Conservation (phyloP, 495 filamentous ascomycete genomes). For the Recurvomyces mirabilis region DNA sequence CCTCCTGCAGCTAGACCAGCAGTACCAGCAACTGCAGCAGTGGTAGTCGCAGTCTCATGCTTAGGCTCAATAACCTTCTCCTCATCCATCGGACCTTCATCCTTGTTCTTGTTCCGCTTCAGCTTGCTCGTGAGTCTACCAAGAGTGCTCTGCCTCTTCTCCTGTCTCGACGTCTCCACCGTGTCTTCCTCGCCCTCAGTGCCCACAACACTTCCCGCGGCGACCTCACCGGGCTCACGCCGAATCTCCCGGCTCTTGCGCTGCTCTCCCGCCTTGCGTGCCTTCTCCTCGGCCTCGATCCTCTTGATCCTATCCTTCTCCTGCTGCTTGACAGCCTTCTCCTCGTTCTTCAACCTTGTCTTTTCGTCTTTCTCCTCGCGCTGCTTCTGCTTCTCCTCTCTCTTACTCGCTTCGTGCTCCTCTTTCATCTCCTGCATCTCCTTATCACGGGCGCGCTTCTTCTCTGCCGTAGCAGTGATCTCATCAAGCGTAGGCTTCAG, state of each 20-base stretch:
- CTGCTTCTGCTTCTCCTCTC: constrained; percentile 38
- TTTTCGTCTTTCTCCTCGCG: constrained; percentile 42
- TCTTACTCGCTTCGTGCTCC: constrained; percentile 42
- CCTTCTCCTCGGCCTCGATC: constrained; percentile 21
- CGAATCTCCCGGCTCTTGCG: constrained; percentile 19
- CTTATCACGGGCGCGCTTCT: constrained; percentile 48
- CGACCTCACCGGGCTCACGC: not conserved
- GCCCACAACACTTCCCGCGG: not conserved
- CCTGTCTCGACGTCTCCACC: no score
- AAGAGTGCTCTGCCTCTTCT: not conserved
- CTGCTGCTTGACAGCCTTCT: constrained; percentile 13
- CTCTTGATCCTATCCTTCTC: no score
- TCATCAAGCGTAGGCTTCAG: constrained; percentile 89
- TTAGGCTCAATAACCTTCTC: no score
- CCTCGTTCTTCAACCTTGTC: constrained; percentile 38
- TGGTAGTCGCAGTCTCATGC: no score
- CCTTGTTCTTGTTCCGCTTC: constrained; percentile 1
- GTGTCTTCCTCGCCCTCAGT: not conserved
- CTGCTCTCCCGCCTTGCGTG: constrained; percentile 17
- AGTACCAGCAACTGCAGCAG: no score
- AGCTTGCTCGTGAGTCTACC: not conserved
- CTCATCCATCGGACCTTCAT: not conserved
- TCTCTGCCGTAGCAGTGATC: constrained; percentile 65
- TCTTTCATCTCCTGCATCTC: constrained; percentile 29
- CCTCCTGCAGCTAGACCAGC: no score